These are phyloP conservation scores for Globisporangium acanthophoron DNA, from an alignment of 352 stramenopile species.

Conservation along the genomic window DNA sequence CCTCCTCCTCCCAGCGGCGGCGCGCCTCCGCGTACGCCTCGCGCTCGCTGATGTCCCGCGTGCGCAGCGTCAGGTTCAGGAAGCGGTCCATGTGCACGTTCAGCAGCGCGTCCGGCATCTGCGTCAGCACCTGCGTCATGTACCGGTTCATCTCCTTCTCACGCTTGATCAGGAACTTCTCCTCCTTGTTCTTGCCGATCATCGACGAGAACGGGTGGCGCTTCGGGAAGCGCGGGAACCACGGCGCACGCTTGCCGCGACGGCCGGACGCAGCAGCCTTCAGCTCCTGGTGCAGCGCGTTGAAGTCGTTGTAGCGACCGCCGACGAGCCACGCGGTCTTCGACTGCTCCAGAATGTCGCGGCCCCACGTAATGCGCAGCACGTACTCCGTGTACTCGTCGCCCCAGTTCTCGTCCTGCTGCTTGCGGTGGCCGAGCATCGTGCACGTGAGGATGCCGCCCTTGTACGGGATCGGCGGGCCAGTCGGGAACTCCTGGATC, in stretches of 20 bases:
- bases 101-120: constrained; percentile 85
- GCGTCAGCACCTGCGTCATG: constrained; percentile 88
- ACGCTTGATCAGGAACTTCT: constrained; percentile 90
- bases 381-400: constrained; percentile 90
- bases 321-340: constrained; percentile 87
- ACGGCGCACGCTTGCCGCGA: constrained; percentile 81
- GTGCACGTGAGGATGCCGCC: constrained; percentile 86
- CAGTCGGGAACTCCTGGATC: constrained; percentile 88
- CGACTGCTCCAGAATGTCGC: constrained; percentile 85
- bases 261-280: constrained; percentile 80
- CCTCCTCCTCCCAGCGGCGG: constrained; percentile 86
- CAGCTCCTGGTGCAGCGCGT: constrained; percentile 84
- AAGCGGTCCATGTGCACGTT: constrained; percentile 90
- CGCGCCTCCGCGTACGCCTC: constrained; percentile 84
- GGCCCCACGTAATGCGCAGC: constrained; percentile 80
- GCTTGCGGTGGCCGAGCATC: constrained; percentile 84
- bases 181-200: constrained; percentile 89
- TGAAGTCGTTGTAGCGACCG: constrained; percentile 89
- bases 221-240: constrained; percentile 88
- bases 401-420: constrained; percentile 87
- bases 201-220: constrained; percentile 88
- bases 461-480: constrained; percentile 88
- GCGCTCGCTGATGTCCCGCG: constrained; percentile 82
- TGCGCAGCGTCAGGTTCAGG: constrained; percentile 84
- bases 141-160: constrained; percentile 90